Evolutionary conservation across 2,329 filamentous ascomycete genomes (phyloP).

Genomic region (Colletotrichum abscissum): DNA sequence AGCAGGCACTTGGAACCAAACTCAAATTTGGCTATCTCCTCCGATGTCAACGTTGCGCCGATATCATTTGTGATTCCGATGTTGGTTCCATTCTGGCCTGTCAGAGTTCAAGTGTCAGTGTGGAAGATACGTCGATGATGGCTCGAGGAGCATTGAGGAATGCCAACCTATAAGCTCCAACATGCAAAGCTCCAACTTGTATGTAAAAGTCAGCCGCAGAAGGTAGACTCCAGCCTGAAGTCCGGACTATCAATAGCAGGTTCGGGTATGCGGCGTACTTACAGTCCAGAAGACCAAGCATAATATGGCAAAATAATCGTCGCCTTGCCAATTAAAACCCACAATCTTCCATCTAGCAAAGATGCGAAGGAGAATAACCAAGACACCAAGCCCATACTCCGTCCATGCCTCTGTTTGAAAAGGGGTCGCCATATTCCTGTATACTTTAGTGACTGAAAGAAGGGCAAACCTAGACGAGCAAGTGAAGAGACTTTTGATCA

Average conservation of each 20-base stretch:
- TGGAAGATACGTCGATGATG: background rate
- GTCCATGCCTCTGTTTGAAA: slow-evolving; percentile 57
- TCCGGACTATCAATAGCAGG: too few relatives aligned
- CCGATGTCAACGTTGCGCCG: slow-evolving; percentile 43
- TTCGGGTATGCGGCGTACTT: slow-evolving; percentile 7
- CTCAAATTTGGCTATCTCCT: slow-evolving; percentile 42
- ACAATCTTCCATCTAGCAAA: slow-evolving; percentile 51
- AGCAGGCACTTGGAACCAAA: slow-evolving; percentile 49
- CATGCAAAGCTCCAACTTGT: slow-evolving; percentile 16
- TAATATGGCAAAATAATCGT: slow-evolving; percentile 54
- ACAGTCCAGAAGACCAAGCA: slow-evolving; percentile 52
- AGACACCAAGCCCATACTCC: slow-evolving; percentile 53
- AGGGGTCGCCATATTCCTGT: slow-evolving; percentile 46
- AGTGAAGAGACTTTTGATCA: background rate
- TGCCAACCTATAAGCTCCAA: slow-evolving; percentile 21
- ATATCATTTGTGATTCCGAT: slow-evolving; percentile 48
- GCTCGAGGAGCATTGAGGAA: background rate
- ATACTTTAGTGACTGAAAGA: background rate
- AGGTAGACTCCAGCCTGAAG: background rate
- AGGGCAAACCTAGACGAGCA: too few relatives aligned
- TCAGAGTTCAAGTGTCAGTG: background rate
- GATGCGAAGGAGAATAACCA: slow-evolving; percentile 51
- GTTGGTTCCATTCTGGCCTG: slow-evolving; percentile 52
- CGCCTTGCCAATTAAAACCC: slow-evolving; percentile 54
- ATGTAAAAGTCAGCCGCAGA: background rate